A percentile compares a stretch with the other conserved stretches of the same genome.
Conservation (phyloP, 495 filamentous ascomycete species). For the Venustampulla echinocandica region DNA sequence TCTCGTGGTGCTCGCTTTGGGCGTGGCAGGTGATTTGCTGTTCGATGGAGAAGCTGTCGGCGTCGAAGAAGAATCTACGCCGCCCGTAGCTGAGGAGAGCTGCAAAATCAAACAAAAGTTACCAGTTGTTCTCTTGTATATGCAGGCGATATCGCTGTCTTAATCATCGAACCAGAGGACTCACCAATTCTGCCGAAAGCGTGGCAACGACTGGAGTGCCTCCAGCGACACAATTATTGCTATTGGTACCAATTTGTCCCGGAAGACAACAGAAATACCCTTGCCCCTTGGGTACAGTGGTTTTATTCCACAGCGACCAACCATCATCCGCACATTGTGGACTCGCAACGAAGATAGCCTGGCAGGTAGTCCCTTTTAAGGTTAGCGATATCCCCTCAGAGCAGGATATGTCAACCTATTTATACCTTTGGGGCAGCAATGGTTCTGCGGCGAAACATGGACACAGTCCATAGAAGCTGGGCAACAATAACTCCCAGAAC, state of each 20-base stretch:
- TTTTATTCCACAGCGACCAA: constrained; percentile 7
- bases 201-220: constrained; percentile 8
- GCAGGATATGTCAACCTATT: not conserved
- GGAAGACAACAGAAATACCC: constrained; percentile 14
- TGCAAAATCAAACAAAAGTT: too few relatives aligned
- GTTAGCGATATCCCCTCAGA: not conserved
- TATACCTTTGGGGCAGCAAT: constrained; percentile 11
- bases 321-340: constrained; percentile 11
- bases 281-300: not conserved
- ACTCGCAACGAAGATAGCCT: constrained; percentile 1
- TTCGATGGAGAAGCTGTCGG: not conserved
- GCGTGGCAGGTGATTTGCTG: not conserved
- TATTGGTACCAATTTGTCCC: constrained; percentile 11
- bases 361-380: constrained; percentile 4
- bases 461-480: not conserved
- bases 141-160: too few relatives aligned
- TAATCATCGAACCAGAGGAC: too few relatives aligned
- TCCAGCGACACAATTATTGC: constrained; percentile 1
- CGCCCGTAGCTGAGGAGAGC: constrained; percentile 1
- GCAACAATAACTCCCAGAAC: constrained; percentile 4
- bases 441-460: not conserved
- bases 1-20: not conserved
- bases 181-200: constrained; percentile 8
- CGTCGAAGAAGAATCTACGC: not conserved
- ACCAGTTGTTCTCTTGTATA: too few relatives aligned